A percentile compares a stretch with the other conserved stretches of the same genome.
phyloP scores from a whole-genome alignment of 1,139 yeast species.

The Suhomyces guaymorum region DNA sequence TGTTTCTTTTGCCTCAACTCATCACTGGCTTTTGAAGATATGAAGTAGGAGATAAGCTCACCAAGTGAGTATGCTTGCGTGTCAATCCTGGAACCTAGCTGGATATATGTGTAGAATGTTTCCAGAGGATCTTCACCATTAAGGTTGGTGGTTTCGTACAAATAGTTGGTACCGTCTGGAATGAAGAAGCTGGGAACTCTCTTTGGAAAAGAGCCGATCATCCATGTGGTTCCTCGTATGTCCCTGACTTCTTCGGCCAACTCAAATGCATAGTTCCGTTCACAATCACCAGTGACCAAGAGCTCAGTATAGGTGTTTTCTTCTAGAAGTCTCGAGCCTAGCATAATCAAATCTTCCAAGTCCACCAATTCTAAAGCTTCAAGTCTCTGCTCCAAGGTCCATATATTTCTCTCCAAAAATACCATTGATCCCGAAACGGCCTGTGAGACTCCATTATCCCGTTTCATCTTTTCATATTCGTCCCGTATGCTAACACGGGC shows the following conservation, averaged over 20 bases:
- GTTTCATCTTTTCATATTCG: slow-evolving; percentile 40
- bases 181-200: slow-evolving; percentile 35
- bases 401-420: slow-evolving; percentile 54
- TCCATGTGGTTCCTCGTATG: no score
- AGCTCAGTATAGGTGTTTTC: slow-evolving; percentile 36
- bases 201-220: neutral
- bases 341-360: slow-evolving; percentile 22
- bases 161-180: slow-evolving; percentile 34
- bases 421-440: slow-evolving; percentile 49
- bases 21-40: slow-evolving; percentile 41
- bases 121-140: slow-evolving; percentile 49
- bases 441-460: slow-evolving; percentile 40
- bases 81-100: slow-evolving; percentile 51
- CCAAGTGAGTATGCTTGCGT: slow-evolving; percentile 36
- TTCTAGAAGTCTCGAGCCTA: slow-evolving; percentile 22
- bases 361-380: slow-evolving; percentile 34
- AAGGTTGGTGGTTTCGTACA: slow-evolving; percentile 24
- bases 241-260: slow-evolving; percentile 17
- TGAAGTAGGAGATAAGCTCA: slow-evolving; percentile 43
- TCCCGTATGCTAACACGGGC: slow-evolving; percentile 46
- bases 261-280: slow-evolving; percentile 9
- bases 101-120: slow-evolving; percentile 52
- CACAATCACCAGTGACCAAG: slow-evolving; percentile 52
- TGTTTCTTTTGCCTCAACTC: slow-evolving; percentile 55
- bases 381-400: slow-evolving; percentile 51